These are phyloP conservation scores for Penicillium crystallinum DNA, from an alignment of 495 filamentous ascomycete genomes.

Conservation along the genomic window DNA sequence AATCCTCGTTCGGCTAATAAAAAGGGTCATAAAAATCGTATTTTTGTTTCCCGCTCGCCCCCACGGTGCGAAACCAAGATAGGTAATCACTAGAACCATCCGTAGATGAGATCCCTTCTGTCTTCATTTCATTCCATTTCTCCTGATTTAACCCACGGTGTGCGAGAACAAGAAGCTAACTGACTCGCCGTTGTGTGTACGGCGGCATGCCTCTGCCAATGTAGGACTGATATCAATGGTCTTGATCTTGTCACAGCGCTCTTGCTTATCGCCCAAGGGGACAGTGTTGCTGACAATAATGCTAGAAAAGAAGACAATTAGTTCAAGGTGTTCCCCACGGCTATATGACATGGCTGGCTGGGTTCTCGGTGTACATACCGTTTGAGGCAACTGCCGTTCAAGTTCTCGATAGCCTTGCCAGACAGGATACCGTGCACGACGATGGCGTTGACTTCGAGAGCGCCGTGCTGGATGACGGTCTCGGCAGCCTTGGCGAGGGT, in stretches of 20 bases:
- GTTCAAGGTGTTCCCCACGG: not conserved
- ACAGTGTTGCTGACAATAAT: constrained; percentile 98
- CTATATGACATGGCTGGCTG: not conserved
- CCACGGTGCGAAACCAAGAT: not conserved
- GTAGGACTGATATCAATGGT: constrained; percentile 95
- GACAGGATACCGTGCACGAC: constrained; percentile 95
- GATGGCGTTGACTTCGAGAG: constrained; percentile 82
- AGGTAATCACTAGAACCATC: not conserved
- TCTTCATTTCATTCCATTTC: constrained; percentile 23
- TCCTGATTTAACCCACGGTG: constrained; percentile 40
- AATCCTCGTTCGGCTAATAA: constrained; percentile 9
- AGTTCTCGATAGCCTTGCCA: constrained; percentile 82
- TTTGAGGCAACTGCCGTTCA: constrained; percentile 72
- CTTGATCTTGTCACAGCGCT: constrained; percentile 68
- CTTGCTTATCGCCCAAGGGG: constrained; percentile 72
- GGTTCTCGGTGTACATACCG: constrained; percentile 1
- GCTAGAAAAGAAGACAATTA: constrained; percentile 32
- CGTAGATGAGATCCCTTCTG: not conserved
- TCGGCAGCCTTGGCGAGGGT: constrained; percentile 90
- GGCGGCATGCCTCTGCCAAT: constrained; percentile 60
- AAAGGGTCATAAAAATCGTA: constrained; percentile 29
- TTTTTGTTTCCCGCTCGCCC: constrained; percentile 18
- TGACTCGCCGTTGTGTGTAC: constrained; percentile 94
- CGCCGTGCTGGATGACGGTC: constrained; percentile 84
- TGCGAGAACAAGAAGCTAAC: constrained; percentile 94